Conservation (phyloP, 2,329 filamentous ascomycete genomes). For the Fusarium sulawesiense region DNA sequence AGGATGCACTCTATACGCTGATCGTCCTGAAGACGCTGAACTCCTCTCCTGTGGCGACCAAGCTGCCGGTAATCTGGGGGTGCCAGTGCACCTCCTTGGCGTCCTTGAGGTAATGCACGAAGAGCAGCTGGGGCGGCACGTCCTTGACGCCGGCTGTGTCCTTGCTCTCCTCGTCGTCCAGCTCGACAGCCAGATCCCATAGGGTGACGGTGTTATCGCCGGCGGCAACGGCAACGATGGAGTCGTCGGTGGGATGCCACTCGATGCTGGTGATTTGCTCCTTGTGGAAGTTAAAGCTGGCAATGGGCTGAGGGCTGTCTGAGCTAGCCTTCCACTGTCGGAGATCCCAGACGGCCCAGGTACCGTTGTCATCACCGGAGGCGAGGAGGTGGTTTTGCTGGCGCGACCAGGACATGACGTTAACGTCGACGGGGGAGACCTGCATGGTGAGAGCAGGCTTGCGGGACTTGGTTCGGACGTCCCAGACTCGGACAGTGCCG, state of each 20-base stretch:
- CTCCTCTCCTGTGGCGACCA: conserved; percentile 90
- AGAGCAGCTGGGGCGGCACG: conserved; percentile 92
- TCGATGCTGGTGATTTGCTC: conserved; percentile 96
- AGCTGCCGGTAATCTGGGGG: conserved; percentile 88
- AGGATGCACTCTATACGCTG: conserved; percentile 69
- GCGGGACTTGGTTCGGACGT: conserved; percentile 88
- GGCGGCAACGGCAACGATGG: conserved; percentile 90
- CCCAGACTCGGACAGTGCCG: conserved; percentile 96
- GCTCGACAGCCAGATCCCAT: conserved; percentile 96
- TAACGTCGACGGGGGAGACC: conserved; percentile 87
- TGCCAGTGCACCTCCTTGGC: conserved; percentile 99
- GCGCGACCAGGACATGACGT: conserved; percentile 95
- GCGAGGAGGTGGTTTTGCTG: conserved; percentile 91
- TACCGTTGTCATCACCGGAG: conserved; percentile 91
- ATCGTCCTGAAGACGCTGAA: conserved; percentile 90
- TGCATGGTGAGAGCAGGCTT: conserved; percentile 89
- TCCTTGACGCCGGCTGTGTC: conserved; percentile 88
- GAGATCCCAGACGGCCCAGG: conserved; percentile 96
- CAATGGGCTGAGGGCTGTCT: conserved; percentile 81
- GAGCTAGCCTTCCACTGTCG: conserved; percentile 84
- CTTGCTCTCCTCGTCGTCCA: conserved; percentile 96
- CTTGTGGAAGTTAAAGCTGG: conserved; percentile 93
- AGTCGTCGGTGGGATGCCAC: conserved; percentile 98
- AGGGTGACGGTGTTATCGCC: conserved; percentile 94
- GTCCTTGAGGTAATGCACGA: conserved; percentile 95